Evolutionary conservation across 768 basidiomycete species (phyloP).

Genomic region (Chlorophyllum brunneum): DNA sequence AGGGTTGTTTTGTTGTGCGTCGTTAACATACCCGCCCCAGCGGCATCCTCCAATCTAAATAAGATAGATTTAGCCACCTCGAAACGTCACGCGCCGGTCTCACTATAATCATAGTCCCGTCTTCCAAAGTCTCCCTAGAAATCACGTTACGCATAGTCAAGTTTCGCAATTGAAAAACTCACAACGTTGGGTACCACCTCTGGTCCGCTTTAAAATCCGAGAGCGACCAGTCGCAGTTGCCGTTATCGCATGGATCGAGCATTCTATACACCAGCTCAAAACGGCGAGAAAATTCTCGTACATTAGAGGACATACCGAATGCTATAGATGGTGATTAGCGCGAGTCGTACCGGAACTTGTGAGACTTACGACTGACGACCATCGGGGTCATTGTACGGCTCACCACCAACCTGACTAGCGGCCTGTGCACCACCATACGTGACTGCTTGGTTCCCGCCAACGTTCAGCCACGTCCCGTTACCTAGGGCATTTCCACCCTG

Average conservation of each 20-base stretch:
- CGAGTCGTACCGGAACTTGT: background rate
- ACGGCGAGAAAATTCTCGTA: background rate
- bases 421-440: constrained; percentile 51
- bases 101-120: constrained; percentile 60
- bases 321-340: constrained; percentile 21
- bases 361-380: constrained; percentile 50
- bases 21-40: constrained; percentile 72
- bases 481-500: constrained; percentile 56
- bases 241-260: constrained; percentile 61
- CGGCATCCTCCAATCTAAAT: constrained; percentile 52
- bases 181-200: constrained; percentile 77
- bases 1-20: constrained; percentile 62
- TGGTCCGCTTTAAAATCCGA: constrained; percentile 40
- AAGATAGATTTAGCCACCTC: background rate
- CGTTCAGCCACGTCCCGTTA: constrained; percentile 77
- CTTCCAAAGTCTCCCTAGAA: constrained; percentile 55
- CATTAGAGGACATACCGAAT: constrained; percentile 33
- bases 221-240: constrained; percentile 51
- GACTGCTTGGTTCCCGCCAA: constrained; percentile 71
- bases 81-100: constrained; percentile 13
- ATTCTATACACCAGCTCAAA: constrained; percentile 32
- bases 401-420: constrained; percentile 40
- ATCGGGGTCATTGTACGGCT: constrained; percentile 54
- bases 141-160: background rate
- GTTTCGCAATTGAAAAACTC: constrained; percentile 19